These are phyloP conservation scores for Sclerotinia minor DNA, from an alignment of 2,329 filamentous ascomycete species.

Conservation along the genomic window DNA sequence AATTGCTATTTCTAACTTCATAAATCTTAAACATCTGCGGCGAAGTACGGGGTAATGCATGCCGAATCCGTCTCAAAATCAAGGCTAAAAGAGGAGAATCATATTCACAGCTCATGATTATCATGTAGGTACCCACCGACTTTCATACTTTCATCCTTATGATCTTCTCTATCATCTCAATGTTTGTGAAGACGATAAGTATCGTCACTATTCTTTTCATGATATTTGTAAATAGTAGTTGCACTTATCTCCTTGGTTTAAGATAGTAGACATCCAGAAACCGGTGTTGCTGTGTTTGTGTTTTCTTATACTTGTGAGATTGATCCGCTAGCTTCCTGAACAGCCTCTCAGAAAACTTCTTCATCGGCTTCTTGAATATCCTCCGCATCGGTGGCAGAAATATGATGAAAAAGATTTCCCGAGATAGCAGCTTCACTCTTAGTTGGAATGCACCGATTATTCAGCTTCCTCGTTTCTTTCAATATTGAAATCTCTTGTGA, in stretches of 20 bases:
- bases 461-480: background rate
- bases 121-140: background rate
- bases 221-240: too few species aligned
- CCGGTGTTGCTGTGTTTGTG: too few species aligned
- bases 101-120: too few species aligned
- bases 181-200: background rate
- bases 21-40: background rate
- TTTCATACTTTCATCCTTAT: background rate
- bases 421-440: background rate
- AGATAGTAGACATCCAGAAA: too few species aligned
- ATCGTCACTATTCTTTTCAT: too few species aligned
- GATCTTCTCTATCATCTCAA: background rate
- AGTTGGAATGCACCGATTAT: background rate
- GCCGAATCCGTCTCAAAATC: background rate
- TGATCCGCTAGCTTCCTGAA: background rate
- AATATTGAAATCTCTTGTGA: background rate
- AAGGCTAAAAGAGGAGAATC: rapidly evolving
- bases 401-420: background rate
- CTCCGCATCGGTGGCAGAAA: background rate
- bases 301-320: background rate
- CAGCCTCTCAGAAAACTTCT: background rate
- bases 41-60: background rate
- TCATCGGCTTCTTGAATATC: background rate
- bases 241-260: too few species aligned
- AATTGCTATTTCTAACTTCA: background rate